These are phyloP conservation scores for Apophysomyces variabilis DNA, from an alignment of 371 early-diverging fungal genomes.

Conservation along the genomic window DNA sequence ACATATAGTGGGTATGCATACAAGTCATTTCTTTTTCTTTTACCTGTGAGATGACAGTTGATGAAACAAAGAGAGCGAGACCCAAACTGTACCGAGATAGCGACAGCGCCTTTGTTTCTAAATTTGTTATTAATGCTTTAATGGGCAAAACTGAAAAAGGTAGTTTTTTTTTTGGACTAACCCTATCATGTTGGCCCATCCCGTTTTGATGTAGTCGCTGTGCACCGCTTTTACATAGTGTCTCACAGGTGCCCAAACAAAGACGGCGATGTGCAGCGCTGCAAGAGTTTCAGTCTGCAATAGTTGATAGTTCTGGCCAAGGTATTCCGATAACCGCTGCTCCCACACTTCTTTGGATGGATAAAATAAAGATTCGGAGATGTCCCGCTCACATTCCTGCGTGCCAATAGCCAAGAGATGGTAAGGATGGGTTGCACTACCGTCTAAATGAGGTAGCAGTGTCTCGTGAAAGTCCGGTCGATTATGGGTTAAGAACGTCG, in stretches of 20 bases:
- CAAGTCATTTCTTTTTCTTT: not conserved
- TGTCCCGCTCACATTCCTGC: constrained; percentile 76
- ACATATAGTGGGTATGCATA: no score
- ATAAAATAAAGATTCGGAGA: constrained; percentile 64
- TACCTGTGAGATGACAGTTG: constrained; percentile 79
- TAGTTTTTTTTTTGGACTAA: constrained; percentile 15
- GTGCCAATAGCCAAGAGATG: constrained; percentile 75
- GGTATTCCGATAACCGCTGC: constrained; percentile 41
- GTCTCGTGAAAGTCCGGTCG: constrained; percentile 17
- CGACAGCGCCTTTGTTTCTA: constrained; percentile 87
- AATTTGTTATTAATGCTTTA: not conserved
- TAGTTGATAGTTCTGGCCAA: constrained; percentile 58
- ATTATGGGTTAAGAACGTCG: constrained; percentile 32
- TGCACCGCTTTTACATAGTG: constrained; percentile 52
- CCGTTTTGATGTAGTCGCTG: constrained; percentile 40
- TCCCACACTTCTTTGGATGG: constrained; percentile 72
- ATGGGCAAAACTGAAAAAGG: not conserved
- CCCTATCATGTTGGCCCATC: constrained; percentile 48
- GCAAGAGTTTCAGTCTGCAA: constrained; percentile 67
- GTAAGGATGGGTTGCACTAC: constrained; percentile 47
- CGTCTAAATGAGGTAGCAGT: constrained; percentile 21
- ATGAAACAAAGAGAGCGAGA: constrained; percentile 68
- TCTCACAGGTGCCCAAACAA: constrained; percentile 62
- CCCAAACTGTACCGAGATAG: constrained; percentile 64
- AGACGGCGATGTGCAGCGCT: constrained; percentile 72